phyloP scores from a whole-genome alignment of 768 basidiomycete genomes.

The Tulasnella sp. region DNA sequence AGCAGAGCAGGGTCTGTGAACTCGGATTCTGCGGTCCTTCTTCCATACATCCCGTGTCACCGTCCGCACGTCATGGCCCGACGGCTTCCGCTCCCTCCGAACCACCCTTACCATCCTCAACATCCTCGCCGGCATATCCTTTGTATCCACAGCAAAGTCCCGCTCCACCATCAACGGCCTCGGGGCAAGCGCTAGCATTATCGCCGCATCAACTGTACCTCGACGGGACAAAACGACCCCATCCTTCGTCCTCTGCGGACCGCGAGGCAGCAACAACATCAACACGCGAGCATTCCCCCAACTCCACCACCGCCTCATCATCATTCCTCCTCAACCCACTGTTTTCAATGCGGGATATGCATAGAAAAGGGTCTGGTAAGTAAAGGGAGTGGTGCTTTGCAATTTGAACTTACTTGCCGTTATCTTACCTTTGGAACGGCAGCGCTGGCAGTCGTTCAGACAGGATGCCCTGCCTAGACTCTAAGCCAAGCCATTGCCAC shows the following conservation, averaged over 20 bases:
- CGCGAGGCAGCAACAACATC: slow-evolving; percentile 4
- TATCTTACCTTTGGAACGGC: too few species aligned
- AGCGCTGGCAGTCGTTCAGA: too few species aligned
- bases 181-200: not conserved
- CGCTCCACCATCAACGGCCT: not conserved
- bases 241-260: slow-evolving; percentile 6
- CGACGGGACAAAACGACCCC: slow-evolving; percentile 7
- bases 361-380: too few species aligned
- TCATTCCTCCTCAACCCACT: not conserved
- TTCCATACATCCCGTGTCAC: slow-evolving; percentile 2
- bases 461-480: too few species aligned
- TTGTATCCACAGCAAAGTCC: not conserved
- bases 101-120: slow-evolving; percentile 1
- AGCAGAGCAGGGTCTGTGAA: not conserved
- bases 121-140: not conserved
- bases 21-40: slow-evolving; percentile 11
- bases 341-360: too few species aligned
- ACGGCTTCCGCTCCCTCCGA: not conserved
- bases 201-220: slow-evolving; percentile 7
- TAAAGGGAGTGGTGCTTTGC: too few species aligned
- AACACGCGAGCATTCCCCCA: not conserved
- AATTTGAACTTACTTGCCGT: too few species aligned
- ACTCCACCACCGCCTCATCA: slow-evolving; percentile 3
- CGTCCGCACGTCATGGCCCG: not conserved
- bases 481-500: too few species aligned